Evolutionary conservation across 2,329 filamentous ascomycete genomes (phyloP), one percentile per base, ranked within the genome.

Genomic region (Phialophora macrospora): DNA sequence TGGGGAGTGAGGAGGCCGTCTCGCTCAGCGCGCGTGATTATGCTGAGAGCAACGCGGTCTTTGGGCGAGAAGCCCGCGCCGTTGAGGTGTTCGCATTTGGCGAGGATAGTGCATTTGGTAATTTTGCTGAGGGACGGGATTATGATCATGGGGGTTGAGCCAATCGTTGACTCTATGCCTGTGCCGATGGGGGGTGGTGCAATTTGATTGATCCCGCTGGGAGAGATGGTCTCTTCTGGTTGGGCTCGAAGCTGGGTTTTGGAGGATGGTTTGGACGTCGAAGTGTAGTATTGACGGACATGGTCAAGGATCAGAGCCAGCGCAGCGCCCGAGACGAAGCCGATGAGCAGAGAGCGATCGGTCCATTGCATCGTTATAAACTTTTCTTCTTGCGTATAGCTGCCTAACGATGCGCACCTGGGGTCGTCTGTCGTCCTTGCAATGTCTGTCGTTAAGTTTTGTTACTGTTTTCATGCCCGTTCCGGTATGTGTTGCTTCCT

Each of bases 11-110:
- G 80, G 20, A 93, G 82, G 1, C 93, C 93, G 56, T 85, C 80
- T 67, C 87, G 84, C 82, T 99, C 95, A 51, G 93, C 95, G 77
- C 88, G 82, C 64, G 87, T 80, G 76, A 99, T 96, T 83, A 98
- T 96, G 78, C 86, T 90, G 44, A 98, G 84, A 1, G 95, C 95
- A 14, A 99, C 95, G 60, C 95, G 87, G 78, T 99, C 95, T 78
- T 99, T 99, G 48, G 95, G 93, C 72, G 91, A 95, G 73, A 92
- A 91, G 17, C 95, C 95, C 2, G 93, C 94, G 57, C 93, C 95
- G 79, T 99, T 98, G 62, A 99, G 85, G 75, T 96, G 96, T 84
- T 99, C 95, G 56, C 93, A 93, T 80, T 99, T 99, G 71, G 90
- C 95, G 41, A 98, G 83, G 73, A 99, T 96, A 48, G 88, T 88